Evolutionary conservation across 2,329 filamentous ascomycete genomes (phyloP).

Genomic region (Ophiosphaerella narmari): DNA sequence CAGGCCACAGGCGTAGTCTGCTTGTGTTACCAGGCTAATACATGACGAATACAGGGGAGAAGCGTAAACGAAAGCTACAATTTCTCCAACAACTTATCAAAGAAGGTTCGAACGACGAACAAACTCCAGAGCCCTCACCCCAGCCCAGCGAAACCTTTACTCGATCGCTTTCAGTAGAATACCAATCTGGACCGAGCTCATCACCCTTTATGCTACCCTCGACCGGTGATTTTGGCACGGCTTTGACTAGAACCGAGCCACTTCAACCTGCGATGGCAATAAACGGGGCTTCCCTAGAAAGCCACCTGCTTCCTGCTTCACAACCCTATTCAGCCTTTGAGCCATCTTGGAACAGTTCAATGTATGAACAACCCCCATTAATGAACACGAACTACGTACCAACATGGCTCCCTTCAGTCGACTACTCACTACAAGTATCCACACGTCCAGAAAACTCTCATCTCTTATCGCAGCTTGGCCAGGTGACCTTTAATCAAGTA

Average conservation of each 20-base stretch:
- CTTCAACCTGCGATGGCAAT: conserved; percentile 12
- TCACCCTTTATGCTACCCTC: conserved; percentile 15
- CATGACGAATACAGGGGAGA: conserved; percentile 32
- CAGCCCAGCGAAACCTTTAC: conserved; percentile 18
- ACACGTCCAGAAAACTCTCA: conserved; percentile 16
- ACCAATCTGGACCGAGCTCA: conserved; percentile 8
- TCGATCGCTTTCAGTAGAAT: conserved; percentile 25
- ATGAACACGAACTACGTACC: conserved; percentile 19
- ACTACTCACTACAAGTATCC: conserved; percentile 8
- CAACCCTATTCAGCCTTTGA: conserved; percentile 20
- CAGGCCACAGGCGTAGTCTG: background rate
- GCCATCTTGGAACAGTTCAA: conserved; percentile 16
- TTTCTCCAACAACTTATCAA: conserved; percentile 41
- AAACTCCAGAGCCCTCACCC: conserved; percentile 14
- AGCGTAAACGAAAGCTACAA: conserved; percentile 44
- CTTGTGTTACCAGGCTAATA: no score
- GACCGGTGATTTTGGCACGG: conserved; percentile 9
- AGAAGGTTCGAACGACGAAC: conserved; percentile 24
- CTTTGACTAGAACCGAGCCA: conserved; percentile 12
- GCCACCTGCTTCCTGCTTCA: conserved; percentile 9
- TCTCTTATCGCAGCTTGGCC: conserved; percentile 1
- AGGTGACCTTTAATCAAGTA: conserved; percentile 14
- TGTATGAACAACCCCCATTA: conserved; percentile 21
- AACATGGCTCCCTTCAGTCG: conserved; percentile 21
- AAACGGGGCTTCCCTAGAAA: conserved; percentile 15